A percentile compares a stretch with the other conserved stretches of the same genome.
phyloP scores from a whole-genome alignment of 2,329 filamentous ascomycete genomes.

The Aureobasidium sp. region DNA sequence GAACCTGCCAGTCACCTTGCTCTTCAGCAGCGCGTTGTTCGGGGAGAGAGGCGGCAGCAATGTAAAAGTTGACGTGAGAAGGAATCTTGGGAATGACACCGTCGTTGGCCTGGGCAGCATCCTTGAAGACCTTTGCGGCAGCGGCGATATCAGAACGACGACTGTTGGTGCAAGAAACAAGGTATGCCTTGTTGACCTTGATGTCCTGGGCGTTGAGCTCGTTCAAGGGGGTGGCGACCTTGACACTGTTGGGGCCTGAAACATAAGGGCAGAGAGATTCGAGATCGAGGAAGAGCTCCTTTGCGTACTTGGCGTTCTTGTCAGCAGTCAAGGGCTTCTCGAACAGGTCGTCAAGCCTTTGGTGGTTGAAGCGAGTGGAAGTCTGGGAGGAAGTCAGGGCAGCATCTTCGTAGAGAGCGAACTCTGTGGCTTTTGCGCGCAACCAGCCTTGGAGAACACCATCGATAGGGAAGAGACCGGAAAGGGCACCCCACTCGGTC shows the following conservation, averaged over 20 bases:
- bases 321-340: slow-evolving; percentile 61
- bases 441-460: slow-evolving; percentile 62
- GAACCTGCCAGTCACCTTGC: slow-evolving; percentile 73
- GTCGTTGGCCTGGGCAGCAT: slow-evolving; percentile 50
- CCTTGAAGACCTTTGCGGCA: slow-evolving; percentile 76
- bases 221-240: slow-evolving; percentile 67
- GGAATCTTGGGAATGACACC: slow-evolving; percentile 62
- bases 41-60: slow-evolving; percentile 70
- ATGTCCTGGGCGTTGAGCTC: slow-evolving; percentile 69
- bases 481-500: slow-evolving; percentile 69
- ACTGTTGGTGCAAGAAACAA: slow-evolving; percentile 85
- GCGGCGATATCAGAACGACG: slow-evolving; percentile 71
- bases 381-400: slow-evolving; percentile 38
- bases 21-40: slow-evolving; percentile 74
- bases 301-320: slow-evolving; percentile 69
- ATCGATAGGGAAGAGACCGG: slow-evolving; percentile 75
- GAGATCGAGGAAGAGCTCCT: slow-evolving; percentile 71
- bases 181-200: slow-evolving; percentile 71
- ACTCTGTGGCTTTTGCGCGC: slow-evolving; percentile 62
- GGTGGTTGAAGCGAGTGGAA: slow-evolving; percentile 59
- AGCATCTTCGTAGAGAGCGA: slow-evolving; percentile 50
- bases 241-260: slow-evolving; percentile 83
- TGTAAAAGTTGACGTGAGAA: slow-evolving; percentile 72
- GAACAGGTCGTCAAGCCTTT: slow-evolving; percentile 62
- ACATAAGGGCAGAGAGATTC: slow-evolving; percentile 78